These are phyloP conservation scores for Lichtheimia corymbifera DNA, from an alignment of 371 early-diverging fungal species.

Conservation along the genomic window DNA sequence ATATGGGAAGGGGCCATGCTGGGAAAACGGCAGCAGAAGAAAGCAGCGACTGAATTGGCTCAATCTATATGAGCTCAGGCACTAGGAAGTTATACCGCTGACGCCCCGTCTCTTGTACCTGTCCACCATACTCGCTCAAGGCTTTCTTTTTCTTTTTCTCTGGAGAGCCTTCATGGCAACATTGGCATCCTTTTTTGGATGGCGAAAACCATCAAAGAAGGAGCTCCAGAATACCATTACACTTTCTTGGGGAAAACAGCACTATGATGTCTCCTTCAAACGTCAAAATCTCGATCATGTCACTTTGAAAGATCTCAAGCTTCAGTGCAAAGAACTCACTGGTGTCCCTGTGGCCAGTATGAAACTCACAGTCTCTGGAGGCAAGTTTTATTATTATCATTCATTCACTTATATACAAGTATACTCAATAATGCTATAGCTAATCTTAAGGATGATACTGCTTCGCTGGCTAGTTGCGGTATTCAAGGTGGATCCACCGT, in stretches of 20 bases:
- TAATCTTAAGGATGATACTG: slow-evolving; percentile 65
- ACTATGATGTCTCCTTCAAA: slow-evolving; percentile 34
- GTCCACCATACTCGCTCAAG: slow-evolving; percentile 9
- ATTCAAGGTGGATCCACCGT: slow-evolving; percentile 51
- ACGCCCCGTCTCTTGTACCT: no score
- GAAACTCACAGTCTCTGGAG: slow-evolving; percentile 47
- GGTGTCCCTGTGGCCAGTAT: slow-evolving; percentile 49
- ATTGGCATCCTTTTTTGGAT: slow-evolving; percentile 40
- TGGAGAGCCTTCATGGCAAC: slow-evolving; percentile 30
- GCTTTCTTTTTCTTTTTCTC: slow-evolving; percentile 14
- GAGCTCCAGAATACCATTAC: slow-evolving; percentile 33
- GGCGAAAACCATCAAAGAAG: slow-evolving; percentile 32
- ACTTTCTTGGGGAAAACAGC: slow-evolving; percentile 36
- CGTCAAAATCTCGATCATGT: slow-evolving; percentile 40
- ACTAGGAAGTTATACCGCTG: no score
- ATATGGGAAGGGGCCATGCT: no score
- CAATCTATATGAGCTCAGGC: no score
- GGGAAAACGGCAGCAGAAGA: no score
- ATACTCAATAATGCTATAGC: slow-evolving; percentile 24
- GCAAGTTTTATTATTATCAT: slow-evolving; percentile 17
- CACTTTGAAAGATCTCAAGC: slow-evolving; percentile 40
- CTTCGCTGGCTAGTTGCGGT: slow-evolving; percentile 55
- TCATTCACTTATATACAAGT: background rate
- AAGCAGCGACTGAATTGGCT: no score
- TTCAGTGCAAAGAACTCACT: slow-evolving; percentile 41